phyloP scores from a whole-genome alignment of 163 green algal species.

The Prototheca cutis region DNA sequence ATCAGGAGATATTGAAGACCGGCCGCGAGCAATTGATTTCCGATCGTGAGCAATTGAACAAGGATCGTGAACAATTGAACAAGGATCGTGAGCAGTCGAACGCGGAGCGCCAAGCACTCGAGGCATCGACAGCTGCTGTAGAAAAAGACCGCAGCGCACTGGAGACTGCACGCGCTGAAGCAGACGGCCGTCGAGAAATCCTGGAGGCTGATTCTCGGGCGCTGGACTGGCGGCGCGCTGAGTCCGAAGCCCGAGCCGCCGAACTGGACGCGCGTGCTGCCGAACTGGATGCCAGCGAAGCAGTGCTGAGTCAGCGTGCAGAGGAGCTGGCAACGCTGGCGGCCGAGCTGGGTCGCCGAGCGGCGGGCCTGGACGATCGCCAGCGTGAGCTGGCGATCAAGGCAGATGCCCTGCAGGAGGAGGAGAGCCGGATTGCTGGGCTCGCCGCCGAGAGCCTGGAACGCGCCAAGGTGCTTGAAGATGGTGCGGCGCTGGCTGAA shows the following conservation, averaged over 20 bases:
- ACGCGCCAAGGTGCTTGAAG: background rate
- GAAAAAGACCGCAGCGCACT: too few relatives aligned
- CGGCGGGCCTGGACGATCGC: too few relatives aligned
- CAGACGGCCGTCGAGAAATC: background rate
- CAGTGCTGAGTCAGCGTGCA: background rate
- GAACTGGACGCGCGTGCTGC: background rate
- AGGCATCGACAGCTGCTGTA: too few relatives aligned
- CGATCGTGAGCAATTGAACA: too few relatives aligned
- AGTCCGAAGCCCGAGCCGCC: background rate
- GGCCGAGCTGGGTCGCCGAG: background rate
- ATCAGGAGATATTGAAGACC: too few relatives aligned
- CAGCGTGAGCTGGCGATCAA: slow-evolving; percentile 5
- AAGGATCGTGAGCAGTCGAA: too few relatives aligned
- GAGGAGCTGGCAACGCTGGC: background rate
- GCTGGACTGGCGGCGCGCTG: background rate
- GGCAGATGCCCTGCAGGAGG: too few relatives aligned
- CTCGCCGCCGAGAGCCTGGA: background rate
- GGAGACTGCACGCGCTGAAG: background rate
- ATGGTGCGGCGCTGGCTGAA: background rate
- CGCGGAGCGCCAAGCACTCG: too few relatives aligned
- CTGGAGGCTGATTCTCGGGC: too few relatives aligned
- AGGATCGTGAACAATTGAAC: too few relatives aligned
- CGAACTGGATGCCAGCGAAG: background rate
- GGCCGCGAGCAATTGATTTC: too few relatives aligned
- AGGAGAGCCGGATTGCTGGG: background rate